Conservation (phyloP, 1,284 basidiomycete species). For the Ustilago vetiveriae region DNA sequence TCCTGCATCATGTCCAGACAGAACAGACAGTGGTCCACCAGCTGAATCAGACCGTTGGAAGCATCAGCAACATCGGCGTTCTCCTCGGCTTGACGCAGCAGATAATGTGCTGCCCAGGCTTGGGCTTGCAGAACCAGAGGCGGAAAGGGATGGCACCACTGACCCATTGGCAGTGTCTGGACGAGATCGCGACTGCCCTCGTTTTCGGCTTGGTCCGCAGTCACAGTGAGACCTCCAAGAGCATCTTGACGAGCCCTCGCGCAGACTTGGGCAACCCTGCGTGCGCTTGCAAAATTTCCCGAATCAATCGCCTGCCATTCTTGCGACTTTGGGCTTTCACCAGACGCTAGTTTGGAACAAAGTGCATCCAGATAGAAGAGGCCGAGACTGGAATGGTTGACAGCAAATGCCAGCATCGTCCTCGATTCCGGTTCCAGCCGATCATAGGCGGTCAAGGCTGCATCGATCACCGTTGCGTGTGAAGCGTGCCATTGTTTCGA, state of each 20-base stretch:
- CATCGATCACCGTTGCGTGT: slow-evolving; percentile 1
- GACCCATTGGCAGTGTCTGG: slow-evolving; percentile 4
- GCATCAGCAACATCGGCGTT: background rate
- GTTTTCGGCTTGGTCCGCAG: slow-evolving; percentile 6
- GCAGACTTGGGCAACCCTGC: slow-evolving; percentile 5
- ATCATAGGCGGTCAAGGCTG: slow-evolving; percentile 3
- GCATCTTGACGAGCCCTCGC: slow-evolving; percentile 7
- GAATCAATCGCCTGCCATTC: slow-evolving; percentile 1
- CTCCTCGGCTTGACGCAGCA: slow-evolving; percentile 3
- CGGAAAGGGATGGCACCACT: slow-evolving; percentile 7
- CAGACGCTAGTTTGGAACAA: background rate
- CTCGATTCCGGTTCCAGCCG: slow-evolving; percentile 2
- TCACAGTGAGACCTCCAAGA: slow-evolving; percentile 5
- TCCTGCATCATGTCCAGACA: slow-evolving; percentile 9
- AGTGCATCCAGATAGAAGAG: slow-evolving; percentile 7
- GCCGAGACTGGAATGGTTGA: slow-evolving; percentile 9
- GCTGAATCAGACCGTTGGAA: background rate
- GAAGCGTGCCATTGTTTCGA: slow-evolving; percentile 7
- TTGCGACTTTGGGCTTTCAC: background rate
- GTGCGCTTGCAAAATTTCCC: slow-evolving; percentile 3
- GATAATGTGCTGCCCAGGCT: slow-evolving; percentile 5
- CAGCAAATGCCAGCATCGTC: slow-evolving; percentile 8
- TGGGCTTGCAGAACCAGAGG: background rate
- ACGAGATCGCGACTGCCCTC: slow-evolving; percentile 1
- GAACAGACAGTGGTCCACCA: slow-evolving; percentile 6